phyloP scores from a whole-genome alignment of 345 rosid species.

The Noccaea bulbosa region DNA sequence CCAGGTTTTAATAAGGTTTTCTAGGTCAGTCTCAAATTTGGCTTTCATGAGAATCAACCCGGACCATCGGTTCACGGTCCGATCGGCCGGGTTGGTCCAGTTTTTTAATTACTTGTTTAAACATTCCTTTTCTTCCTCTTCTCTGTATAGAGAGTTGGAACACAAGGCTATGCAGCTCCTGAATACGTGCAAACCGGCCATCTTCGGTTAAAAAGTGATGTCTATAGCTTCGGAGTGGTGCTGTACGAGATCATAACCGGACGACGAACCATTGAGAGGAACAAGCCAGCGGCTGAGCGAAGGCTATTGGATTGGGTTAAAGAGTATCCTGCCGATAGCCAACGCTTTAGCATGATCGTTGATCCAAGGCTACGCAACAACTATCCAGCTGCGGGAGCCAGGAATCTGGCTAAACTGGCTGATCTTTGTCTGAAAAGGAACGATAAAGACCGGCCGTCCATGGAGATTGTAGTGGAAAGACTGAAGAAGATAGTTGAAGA shows the following conservation, averaged over 20 bases:
- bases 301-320: slow-evolving; percentile 77
- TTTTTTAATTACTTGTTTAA: too few species aligned
- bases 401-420: slow-evolving; percentile 70
- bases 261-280: slow-evolving; percentile 71
- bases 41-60: too few species aligned
- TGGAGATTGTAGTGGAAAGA: slow-evolving; percentile 66
- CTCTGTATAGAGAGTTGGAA: slow-evolving; percentile 68
- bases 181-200: slow-evolving; percentile 87
- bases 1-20: too few species aligned
- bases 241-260: slow-evolving; percentile 82
- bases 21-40: too few species aligned
- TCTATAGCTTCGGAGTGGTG: slow-evolving; percentile 91
- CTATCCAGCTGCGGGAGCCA: slow-evolving; percentile 56
- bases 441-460: slow-evolving; percentile 72
- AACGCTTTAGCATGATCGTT: slow-evolving; percentile 61
- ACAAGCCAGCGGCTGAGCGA: slow-evolving; percentile 67
- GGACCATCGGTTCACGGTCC: too few species aligned
- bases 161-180: slow-evolving; percentile 92
- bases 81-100: too few species aligned
- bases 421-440: slow-evolving; percentile 64
- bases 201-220: slow-evolving; percentile 76
- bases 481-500: slow-evolving; percentile 57
- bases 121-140: slow-evolving; percentile 12
- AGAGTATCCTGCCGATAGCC: slow-evolving; percentile 66
- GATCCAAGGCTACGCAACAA: slow-evolving; percentile 68